Evolutionary conservation across 331 rosid genomes (phyloP).

Genomic region (Acacia pycnantha): DNA sequence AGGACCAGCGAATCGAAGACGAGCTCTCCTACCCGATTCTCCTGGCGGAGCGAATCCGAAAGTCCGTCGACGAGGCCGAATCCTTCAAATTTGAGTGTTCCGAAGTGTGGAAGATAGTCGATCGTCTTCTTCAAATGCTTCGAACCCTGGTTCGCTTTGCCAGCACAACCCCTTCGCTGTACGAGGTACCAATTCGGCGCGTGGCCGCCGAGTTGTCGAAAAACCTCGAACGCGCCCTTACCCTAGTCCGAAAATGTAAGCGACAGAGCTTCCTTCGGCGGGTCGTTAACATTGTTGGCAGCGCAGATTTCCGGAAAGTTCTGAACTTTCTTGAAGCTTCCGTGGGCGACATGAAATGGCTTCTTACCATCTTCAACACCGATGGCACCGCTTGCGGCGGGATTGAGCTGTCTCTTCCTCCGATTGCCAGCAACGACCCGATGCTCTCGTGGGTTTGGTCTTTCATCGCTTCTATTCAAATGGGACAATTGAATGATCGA

Average conservation of each 20-base stretch:
- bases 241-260: conserved; percentile 48
- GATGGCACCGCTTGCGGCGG: conserved; percentile 34
- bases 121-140: conserved; percentile 55
- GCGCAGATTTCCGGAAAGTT: conserved; percentile 49
- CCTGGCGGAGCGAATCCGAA: conserved; percentile 59
- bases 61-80: conserved; percentile 47
- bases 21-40: conserved; percentile 60
- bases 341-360: conserved; percentile 54
- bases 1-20: conserved; percentile 58
- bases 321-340: conserved; percentile 40
- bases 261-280: conserved; percentile 52
- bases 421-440: conserved; percentile 64
- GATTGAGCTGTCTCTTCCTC: conserved; percentile 46
- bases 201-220: conserved; percentile 39
- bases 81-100: conserved; percentile 47
- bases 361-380: conserved; percentile 41
- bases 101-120: conserved; percentile 48
- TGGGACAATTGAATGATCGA: conserved; percentile 50
- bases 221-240: conserved; percentile 46
- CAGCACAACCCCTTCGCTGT: conserved; percentile 35
- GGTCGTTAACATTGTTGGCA: conserved; percentile 46
- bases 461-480: conserved; percentile 46
- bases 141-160: conserved; percentile 53
- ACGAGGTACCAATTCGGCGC: conserved; percentile 52
- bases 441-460: conserved; percentile 66